Percentiles rank a stretch among this genome's conserved stretches.
Conservation (phyloP, 352 stramenopile genomes). For the Hyaloperonospora arabidopsidis region DNA sequence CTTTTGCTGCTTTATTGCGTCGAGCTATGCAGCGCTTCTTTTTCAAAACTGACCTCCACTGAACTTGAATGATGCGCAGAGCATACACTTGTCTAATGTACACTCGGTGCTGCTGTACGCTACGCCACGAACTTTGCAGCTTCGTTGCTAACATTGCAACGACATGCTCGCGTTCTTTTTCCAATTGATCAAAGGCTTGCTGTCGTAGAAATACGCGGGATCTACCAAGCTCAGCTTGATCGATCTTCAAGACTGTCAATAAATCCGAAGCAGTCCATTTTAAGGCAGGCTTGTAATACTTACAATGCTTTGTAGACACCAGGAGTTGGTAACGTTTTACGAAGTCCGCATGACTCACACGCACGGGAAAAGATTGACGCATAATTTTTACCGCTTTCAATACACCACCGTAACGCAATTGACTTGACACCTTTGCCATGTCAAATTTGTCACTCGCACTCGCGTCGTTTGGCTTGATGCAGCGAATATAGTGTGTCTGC, state of each 20-base stretch:
- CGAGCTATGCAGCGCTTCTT: conserved; percentile 29
- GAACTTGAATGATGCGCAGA: conserved; percentile 39
- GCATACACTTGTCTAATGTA: conserved; percentile 33
- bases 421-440: conserved; percentile 55
- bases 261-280: conserved; percentile 26
- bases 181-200: conserved; percentile 50
- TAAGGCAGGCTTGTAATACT: conserved; percentile 2
- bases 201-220: conserved; percentile 69
- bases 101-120: conserved; percentile 18
- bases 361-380: conserved; percentile 74
- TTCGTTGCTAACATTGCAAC: conserved; percentile 24
- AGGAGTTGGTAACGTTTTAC: conserved; percentile 44
- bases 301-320: not conserved
- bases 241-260: conserved; percentile 28
- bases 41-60: conserved; percentile 49
- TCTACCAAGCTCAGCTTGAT: conserved; percentile 52
- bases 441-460: conserved; percentile 89
- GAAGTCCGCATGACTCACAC: conserved; percentile 66
- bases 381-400: conserved; percentile 82
- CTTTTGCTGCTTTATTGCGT: conserved; percentile 26
- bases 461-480: conserved; percentile 97
- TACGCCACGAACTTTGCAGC: conserved; percentile 52
- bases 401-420: conserved; percentile 78
- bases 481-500: conserved; percentile 97
- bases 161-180: conserved; percentile 36